Conservation (phyloP, 768 basidiomycete species). For the Guyanaporus albipodus region DNA sequence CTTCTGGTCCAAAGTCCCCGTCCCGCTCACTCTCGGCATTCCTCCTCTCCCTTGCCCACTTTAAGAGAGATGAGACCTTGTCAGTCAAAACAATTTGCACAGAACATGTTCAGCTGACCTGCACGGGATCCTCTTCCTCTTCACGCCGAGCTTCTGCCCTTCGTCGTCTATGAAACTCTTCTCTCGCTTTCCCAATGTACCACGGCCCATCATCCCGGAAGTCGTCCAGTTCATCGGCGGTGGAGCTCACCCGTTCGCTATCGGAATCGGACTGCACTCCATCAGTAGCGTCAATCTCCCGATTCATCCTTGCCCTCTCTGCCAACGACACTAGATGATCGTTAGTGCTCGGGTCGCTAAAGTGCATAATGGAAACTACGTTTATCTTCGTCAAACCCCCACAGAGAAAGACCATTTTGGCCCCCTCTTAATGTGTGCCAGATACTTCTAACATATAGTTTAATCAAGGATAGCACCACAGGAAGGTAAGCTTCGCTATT, state of each 20-base stretch:
- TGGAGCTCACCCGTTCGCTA: slow-evolving; percentile 5
- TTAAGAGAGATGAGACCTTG: slow-evolving; percentile 5
- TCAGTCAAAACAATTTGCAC: slow-evolving; percentile 1
- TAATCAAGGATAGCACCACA: slow-evolving; percentile 74
- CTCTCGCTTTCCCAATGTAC: slow-evolving; percentile 81
- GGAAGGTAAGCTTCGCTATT: slow-evolving; percentile 89
- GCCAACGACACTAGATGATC: slow-evolving; percentile 19
- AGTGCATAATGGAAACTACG: slow-evolving; percentile 8
- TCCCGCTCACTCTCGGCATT: slow-evolving; percentile 71
- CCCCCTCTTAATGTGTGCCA: slow-evolving; percentile 81
- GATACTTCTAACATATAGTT: slow-evolving; percentile 77
- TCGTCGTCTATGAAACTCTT: slow-evolving; percentile 64
- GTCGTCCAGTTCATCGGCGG: slow-evolving; percentile 25
- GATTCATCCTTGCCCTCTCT: slow-evolving; percentile 19
- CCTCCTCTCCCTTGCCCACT: slow-evolving; percentile 79
- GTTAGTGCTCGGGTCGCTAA: slow-evolving; percentile 6
- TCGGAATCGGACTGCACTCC: not conserved
- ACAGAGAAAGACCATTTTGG: slow-evolving; percentile 61
- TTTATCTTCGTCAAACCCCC: slow-evolving; percentile 54
- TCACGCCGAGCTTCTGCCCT: slow-evolving; percentile 38
- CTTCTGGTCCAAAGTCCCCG: slow-evolving; percentile 74
- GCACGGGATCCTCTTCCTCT: slow-evolving; percentile 70
- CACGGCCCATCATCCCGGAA: slow-evolving; percentile 57
- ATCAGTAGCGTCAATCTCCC: slow-evolving; percentile 25
- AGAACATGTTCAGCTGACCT: slow-evolving; percentile 41